Percentiles rank a stretch among this genome's conserved stretches.
Evolutionary conservation across 1,139 yeast species (phyloP).

Genomic region (Protomyces lactucae-debilis): DNA sequence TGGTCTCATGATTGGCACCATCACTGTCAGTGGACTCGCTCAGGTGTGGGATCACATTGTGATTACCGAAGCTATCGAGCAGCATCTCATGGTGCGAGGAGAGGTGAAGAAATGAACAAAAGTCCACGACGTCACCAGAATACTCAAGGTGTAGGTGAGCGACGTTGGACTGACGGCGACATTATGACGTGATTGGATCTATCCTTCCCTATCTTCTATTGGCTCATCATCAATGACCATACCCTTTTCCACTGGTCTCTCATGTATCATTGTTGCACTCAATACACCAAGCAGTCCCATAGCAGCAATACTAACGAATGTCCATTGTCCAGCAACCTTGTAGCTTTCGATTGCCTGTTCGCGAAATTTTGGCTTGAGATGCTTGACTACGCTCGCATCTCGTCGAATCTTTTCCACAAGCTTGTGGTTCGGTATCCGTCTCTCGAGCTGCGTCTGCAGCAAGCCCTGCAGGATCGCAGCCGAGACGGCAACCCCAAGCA

Average conservation of each 20-base stretch:
- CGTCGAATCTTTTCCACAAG: conserved; percentile 5
- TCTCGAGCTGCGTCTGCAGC: conserved; percentile 2
- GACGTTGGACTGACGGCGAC: too few relatives aligned
- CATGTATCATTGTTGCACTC: conserved; percentile 11
- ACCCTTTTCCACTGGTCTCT: background rate
- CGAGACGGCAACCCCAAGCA: conserved; percentile 32
- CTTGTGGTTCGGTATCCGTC: background rate
- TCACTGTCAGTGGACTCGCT: conserved; percentile 17
- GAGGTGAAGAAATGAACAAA: too few relatives aligned
- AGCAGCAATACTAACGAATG: conserved; percentile 13
- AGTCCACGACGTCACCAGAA: too few relatives aligned
- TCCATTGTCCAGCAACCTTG: conserved; percentile 4
- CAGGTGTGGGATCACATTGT: conserved; percentile 13
- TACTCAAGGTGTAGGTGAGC: too few relatives aligned
- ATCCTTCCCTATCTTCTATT: background rate
- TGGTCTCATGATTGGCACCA: conserved; percentile 6
- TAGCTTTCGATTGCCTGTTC: conserved; percentile 11
- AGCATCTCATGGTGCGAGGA: background rate
- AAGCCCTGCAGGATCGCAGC: conserved; percentile 20
- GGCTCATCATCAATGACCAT: background rate
- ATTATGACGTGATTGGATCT: too few relatives aligned
- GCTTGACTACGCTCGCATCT: conserved; percentile 17
- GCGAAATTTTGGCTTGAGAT: background rate
- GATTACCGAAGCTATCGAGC: background rate
- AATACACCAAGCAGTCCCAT: conserved; percentile 10